Percentiles rank a stretch among this genome's conserved stretches.
These are phyloP conservation scores for Rhizopus microsporus DNA, from an alignment of 371 early-diverging fungal species.

Conservation along the genomic window DNA sequence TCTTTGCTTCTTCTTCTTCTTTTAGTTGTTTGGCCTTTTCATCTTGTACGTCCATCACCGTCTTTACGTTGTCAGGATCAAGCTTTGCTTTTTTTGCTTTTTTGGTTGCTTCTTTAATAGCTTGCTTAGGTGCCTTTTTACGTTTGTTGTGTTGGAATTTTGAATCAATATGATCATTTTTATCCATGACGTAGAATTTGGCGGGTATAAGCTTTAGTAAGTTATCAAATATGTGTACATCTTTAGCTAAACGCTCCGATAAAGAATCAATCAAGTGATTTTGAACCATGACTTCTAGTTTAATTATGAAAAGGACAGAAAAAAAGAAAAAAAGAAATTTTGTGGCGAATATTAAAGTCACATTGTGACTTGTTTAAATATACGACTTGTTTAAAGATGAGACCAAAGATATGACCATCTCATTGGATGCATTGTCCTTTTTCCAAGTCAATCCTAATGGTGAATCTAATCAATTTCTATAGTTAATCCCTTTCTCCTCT, in stretches of 20 bases:
- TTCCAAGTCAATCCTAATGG: no score
- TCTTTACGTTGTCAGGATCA: constrained; percentile 29
- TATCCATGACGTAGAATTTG: constrained; percentile 67
- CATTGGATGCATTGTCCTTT: no score
- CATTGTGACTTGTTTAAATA: background rate
- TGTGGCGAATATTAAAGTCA: constrained; percentile 7
- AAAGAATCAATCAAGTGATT: constrained; percentile 32
- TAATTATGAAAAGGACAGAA: background rate
- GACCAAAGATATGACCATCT: no score
- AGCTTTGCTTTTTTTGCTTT: constrained; percentile 76
- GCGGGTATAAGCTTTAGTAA: constrained; percentile 75
- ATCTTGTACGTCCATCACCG: constrained; percentile 25
- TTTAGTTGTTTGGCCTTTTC: constrained; percentile 26
- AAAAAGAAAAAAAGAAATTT: constrained; percentile 3
- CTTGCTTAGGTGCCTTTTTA: constrained; percentile 77
- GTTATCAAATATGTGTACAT: constrained; percentile 62
- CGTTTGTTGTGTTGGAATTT: constrained; percentile 73
- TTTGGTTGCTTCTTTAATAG: constrained; percentile 73
- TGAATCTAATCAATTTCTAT: no score
- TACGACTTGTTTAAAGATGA: no score
- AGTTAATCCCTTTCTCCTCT: no score
- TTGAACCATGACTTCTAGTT: constrained; percentile 36
- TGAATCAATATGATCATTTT: constrained; percentile 51
- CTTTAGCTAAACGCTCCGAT: constrained; percentile 56
- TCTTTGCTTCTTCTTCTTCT: constrained; percentile 33